Evolutionary conservation across 2,329 filamentous ascomycete species (phyloP), one percentile per base, ranked within the genome.

Genomic region (Basipetospora chlamydospora): DNA sequence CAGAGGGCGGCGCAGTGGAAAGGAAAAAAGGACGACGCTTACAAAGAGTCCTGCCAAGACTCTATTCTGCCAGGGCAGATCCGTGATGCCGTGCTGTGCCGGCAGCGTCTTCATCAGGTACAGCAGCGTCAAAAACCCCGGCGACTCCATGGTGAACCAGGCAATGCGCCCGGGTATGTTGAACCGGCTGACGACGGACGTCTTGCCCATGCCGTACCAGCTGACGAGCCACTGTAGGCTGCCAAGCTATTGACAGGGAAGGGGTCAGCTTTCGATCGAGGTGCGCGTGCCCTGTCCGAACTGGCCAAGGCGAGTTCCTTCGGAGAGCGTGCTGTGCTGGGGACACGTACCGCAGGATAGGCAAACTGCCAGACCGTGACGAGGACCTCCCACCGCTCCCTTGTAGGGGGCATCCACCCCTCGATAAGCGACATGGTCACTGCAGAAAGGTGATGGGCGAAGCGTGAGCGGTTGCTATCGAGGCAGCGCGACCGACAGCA

Each of bases 201-300:
- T 94, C 60, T 96, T 96, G 55, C 90, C 90, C 64, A 88, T 85
- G 35, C 83, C 83, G 55, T 95, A 90, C 70, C 74, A 94, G 38
- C 73, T 69, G n/a, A 68, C 60, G 39, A 77, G 41, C 78, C 80
- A 92, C 73, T 94, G 86, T 16, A 73, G 35, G 2, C 74, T 69
- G 0, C 77, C 77, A 43, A 85, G 50, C 85, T 93, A 42, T 21
- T 43, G 37, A 30, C 9, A 9, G 35, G 46, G 23, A 26, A n/a
- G 22, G 31, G 6, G 20, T 11, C 25, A 20, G n/a, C 30, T 35
- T 8, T 15, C n/a, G n/a, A 28, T 5, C 20, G 30, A 20, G 44
- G 26, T 22, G n/a, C n/a, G n/a, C n/a, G n/a, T n/a, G n/a, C n/a
- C n/a, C n/a, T n/a, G n/a, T n/a, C n/a, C n/a, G n/a, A n/a, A n/a